These are phyloP conservation scores for Termitomyces sp. DNA, from an alignment of 768 basidiomycete genomes.

Conservation along the genomic window DNA sequence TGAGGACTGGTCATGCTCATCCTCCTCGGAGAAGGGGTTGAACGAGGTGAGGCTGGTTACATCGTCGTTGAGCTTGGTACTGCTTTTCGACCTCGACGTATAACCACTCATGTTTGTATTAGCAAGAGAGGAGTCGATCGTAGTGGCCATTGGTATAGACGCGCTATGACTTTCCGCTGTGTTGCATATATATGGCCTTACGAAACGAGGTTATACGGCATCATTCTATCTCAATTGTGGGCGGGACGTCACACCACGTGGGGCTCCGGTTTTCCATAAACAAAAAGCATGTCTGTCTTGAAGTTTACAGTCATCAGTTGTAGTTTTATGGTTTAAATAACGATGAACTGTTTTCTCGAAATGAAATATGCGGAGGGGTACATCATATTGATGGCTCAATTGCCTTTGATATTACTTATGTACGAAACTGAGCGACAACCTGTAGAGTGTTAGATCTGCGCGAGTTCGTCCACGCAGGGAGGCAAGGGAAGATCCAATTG, in stretches of 20 bases:
- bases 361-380: too few species aligned
- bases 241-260: neutral
- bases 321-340: too few species aligned
- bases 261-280: neutral
- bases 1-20: constrained; percentile 84
- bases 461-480: too few species aligned
- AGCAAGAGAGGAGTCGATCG: constrained; percentile 12
- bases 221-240: neutral
- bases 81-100: constrained; percentile 58
- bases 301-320: too few species aligned
- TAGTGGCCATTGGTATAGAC: neutral
- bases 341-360: too few species aligned
- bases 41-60: constrained; percentile 75
- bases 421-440: too few species aligned
- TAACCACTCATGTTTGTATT: constrained; percentile 30
- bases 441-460: too few species aligned
- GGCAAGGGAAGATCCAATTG: too few species aligned
- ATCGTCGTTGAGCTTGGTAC: constrained; percentile 54
- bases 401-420: too few species aligned
- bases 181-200: neutral
- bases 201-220: neutral
- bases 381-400: neutral
- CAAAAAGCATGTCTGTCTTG: too few species aligned
- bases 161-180: neutral
- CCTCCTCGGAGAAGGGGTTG: constrained; percentile 91